Conservation (phyloP, 23 red algal species). For the Gracilaria domingensis region DNA sequence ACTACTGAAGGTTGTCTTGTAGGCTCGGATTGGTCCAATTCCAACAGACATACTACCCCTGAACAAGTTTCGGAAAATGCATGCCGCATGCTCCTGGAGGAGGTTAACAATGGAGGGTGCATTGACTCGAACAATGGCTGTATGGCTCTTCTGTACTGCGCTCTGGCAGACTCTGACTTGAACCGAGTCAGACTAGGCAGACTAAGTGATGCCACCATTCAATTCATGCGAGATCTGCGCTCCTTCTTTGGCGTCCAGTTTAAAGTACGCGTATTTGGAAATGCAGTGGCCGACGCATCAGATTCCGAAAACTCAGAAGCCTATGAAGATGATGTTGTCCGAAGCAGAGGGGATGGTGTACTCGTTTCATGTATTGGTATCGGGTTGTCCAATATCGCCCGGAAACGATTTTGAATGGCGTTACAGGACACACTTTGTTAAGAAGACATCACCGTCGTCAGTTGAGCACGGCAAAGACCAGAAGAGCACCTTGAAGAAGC, state of each 20-base stretch:
- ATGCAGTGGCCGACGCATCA: constrained; percentile 16
- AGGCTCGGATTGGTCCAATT: constrained; percentile 67
- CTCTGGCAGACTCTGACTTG: constrained; percentile 79
- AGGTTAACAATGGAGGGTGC: constrained; percentile 76
- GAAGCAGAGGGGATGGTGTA: constrained; percentile 40
- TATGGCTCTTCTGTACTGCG: constrained; percentile 69
- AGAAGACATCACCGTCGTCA: no score
- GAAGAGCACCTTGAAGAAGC: no score
- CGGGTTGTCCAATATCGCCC: constrained; percentile 61
- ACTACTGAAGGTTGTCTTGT: constrained; percentile 80
- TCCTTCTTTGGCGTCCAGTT: constrained; percentile 87
- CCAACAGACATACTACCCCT: constrained; percentile 5
- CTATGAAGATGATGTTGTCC: background rate
- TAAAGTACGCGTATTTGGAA: constrained; percentile 53
- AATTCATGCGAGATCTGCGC: constrained; percentile 80
- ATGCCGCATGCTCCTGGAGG: constrained; percentile 67
- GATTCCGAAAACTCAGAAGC: constrained; percentile 9
- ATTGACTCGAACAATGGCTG: constrained; percentile 59
- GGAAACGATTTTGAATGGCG: constrained; percentile 55
- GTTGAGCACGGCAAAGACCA: no score
- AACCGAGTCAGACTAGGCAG: constrained; percentile 69
- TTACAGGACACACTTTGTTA: no score
- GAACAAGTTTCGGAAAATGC: constrained; percentile 59
- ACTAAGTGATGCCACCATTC: constrained; percentile 58
- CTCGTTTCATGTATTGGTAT: constrained; percentile 74